A percentile compares a stretch with the other conserved stretches of the same genome.
Evolutionary conservation across 805 yeast species (phyloP).

Genomic region (Wickerhamiella bombiphila): DNA sequence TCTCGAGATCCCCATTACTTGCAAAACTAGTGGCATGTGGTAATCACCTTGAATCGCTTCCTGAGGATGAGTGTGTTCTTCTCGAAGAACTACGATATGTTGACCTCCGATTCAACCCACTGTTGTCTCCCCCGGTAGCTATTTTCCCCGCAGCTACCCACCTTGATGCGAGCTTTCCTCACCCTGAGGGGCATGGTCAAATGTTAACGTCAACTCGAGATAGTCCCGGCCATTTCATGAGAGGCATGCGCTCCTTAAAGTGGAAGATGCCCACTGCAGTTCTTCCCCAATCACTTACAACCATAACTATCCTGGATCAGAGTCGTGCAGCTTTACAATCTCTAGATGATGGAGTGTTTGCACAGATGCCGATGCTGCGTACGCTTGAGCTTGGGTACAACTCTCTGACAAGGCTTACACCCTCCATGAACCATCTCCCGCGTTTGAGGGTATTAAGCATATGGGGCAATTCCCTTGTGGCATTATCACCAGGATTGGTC

Average conservation of each 20-base stretch:
- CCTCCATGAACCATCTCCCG: conserved; percentile 43
- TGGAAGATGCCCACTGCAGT: neutral
- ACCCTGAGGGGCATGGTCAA: neutral
- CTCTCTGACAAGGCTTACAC: conserved; percentile 63
- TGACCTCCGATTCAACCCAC: neutral
- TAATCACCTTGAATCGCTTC: conserved; percentile 50
- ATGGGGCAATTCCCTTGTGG: conserved; percentile 58
- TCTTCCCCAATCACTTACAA: neutral
- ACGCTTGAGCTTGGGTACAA: conserved; percentile 66
- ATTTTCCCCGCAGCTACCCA: neutral
- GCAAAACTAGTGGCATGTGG: conserved; percentile 32
- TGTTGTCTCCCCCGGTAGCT: neutral
- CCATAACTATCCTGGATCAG: conserved; percentile 40
- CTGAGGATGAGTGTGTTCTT: conserved; percentile 25
- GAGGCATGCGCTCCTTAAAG: neutral
- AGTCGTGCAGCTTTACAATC: conserved; percentile 72
- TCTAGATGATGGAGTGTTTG: conserved; percentile 49
- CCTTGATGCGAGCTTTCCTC: neutral
- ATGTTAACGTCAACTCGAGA: neutral
- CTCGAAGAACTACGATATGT: neutral
- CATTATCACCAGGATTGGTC: conserved; percentile 54
- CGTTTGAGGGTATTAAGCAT: conserved; percentile 54
- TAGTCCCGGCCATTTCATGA: neutral
- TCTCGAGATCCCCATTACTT: neutral
- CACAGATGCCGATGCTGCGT: conserved; percentile 50